Evolutionary conservation across 345 rosid species (phyloP).

Genomic region (Lepidium aucheri): DNA sequence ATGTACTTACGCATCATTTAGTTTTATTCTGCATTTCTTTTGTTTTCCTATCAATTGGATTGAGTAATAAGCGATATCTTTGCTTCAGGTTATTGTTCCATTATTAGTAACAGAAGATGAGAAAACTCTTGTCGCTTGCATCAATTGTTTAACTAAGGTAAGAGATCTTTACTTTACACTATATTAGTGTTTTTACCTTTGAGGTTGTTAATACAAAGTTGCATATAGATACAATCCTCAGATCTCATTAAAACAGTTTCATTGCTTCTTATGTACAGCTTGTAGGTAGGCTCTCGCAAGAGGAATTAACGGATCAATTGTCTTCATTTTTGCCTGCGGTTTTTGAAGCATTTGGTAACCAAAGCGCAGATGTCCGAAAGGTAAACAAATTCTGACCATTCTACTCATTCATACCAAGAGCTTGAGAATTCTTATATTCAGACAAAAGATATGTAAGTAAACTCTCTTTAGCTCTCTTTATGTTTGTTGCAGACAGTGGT

Average conservation of each 20-base stretch:
- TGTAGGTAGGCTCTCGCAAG: constrained; percentile 86
- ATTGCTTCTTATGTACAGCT: constrained; percentile 42
- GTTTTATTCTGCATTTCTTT: background rate
- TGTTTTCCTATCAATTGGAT: background rate
- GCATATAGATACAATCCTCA: background rate
- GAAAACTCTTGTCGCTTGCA: constrained; percentile 82
- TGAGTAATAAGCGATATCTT: background rate
- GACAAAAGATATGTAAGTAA: background rate
- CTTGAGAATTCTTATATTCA: background rate
- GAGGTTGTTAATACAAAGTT: background rate
- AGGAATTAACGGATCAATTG: constrained; percentile 72
- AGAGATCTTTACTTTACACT: background rate
- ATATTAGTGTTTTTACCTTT: background rate
- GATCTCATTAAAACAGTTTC: background rate
- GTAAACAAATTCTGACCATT: constrained; percentile 27
- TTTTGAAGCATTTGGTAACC: constrained; percentile 96
- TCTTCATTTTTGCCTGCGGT: constrained; percentile 89
- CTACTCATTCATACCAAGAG: background rate
- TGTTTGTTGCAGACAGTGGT: constrained; percentile 74
- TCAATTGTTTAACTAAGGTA: constrained; percentile 96
- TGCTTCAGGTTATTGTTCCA: constrained; percentile 75
- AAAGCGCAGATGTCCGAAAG: constrained; percentile 98
- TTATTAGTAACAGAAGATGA: constrained; percentile 88
- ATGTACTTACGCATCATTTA: constrained; percentile 19
- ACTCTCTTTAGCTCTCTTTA: background rate